Evolutionary conservation across 139 green algal species (phyloP).

Genomic region (Chlamydomonas sphaeroides): DNA sequence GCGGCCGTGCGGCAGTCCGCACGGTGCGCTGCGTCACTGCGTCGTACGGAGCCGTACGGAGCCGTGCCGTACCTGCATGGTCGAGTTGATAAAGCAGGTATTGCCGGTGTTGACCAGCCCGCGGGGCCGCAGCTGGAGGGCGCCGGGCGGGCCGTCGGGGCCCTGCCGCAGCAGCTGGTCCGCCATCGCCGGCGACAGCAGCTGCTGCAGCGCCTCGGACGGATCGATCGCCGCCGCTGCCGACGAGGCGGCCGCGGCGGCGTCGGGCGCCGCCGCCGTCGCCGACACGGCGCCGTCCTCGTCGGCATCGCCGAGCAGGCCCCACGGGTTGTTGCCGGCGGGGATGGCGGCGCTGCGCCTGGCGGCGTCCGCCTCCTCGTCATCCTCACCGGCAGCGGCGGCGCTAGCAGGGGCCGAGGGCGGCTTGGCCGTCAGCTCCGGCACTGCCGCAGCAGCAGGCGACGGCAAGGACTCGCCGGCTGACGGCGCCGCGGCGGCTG

Average conservation of each 20-base stretch:
- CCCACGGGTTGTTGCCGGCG: constrained; percentile 16
- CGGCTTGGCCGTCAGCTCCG: neutral
- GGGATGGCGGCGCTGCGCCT: constrained; percentile 14
- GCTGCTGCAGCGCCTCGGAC: constrained; percentile 1
- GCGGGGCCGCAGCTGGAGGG: constrained; percentile 57
- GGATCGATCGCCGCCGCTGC: neutral
- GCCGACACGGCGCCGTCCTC: neutral
- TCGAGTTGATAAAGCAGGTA: constrained; percentile 86
- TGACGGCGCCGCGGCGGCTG: neutral
- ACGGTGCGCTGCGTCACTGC: too few relatives aligned
- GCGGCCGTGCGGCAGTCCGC: too few relatives aligned
- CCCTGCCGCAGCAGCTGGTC: constrained; percentile 2
- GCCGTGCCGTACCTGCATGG: constrained; percentile 64
- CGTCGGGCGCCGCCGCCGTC: neutral
- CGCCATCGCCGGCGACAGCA: constrained; percentile 1
- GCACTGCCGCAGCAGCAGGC: neutral
- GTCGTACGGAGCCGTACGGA: too few relatives aligned
- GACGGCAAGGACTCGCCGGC: neutral
- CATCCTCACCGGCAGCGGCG: neutral
- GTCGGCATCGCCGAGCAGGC: neutral
- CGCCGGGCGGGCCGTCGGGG: neutral
- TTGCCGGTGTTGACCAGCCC: constrained; percentile 85
- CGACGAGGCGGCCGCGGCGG: constrained; percentile 16
- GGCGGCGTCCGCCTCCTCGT: neutral
- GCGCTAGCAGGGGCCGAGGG: neutral